Conservation (phyloP, 2,329 filamentous ascomycete species). For the Diaporthe ilicicola region DNA sequence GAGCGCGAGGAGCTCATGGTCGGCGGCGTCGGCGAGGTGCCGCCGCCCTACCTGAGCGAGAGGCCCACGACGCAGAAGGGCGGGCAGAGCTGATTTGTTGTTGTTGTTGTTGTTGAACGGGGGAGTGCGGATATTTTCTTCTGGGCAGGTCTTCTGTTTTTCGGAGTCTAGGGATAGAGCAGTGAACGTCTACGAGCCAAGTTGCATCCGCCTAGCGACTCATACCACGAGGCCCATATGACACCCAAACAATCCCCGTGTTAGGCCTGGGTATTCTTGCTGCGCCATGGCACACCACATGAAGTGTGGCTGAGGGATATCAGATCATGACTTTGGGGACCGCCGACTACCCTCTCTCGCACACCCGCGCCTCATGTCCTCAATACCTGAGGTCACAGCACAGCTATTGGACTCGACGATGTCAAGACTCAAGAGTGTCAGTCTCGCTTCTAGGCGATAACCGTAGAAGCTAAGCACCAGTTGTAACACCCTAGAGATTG, state of each 20-base stretch:
- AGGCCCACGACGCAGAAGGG: conserved; percentile 20
- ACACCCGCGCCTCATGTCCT: no score
- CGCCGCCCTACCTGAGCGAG: conserved; percentile 41
- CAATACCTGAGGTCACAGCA: not conserved
- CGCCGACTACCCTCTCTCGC: not conserved
- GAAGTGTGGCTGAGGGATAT: not conserved
- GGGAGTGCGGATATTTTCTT: not conserved
- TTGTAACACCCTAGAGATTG: not conserved
- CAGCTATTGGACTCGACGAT: not conserved
- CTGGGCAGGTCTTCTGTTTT: conserved; percentile 39
- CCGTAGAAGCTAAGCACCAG: not conserved
- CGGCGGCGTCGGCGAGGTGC: conserved; percentile 42
- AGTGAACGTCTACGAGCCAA: not conserved
- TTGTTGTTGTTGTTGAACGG: no score
- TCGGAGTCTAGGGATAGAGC: not conserved
- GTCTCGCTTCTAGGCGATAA: conserved; percentile 10
- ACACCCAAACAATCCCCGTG: not conserved
- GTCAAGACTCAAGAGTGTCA: not conserved
- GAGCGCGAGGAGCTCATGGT: conserved; percentile 43
- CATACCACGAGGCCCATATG: not conserved
- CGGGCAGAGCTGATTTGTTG: not conserved
- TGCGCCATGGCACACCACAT: not conserved
- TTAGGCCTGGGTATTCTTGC: not conserved
- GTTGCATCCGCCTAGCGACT: not conserved
- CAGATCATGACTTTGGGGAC: not conserved